A percentile compares a stretch with the other conserved stretches of the same genome.
These are phyloP conservation scores for Aspergillus proliferans DNA, from an alignment of 2,329 filamentous ascomycete species.

Conservation along the genomic window DNA sequence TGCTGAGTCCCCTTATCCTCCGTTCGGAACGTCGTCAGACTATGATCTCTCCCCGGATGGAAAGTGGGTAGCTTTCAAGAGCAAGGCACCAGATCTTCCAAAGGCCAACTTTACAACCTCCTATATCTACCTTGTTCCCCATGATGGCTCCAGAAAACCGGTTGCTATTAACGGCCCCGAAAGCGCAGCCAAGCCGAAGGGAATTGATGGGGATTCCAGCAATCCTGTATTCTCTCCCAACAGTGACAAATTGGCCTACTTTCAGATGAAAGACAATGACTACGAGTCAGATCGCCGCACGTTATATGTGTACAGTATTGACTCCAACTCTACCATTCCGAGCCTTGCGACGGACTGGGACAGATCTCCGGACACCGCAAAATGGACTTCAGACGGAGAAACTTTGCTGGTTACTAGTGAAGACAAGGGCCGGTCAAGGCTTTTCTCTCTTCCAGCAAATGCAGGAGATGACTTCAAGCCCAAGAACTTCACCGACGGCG, in stretches of 20 bases:
- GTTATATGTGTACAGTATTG: conserved; percentile 37
- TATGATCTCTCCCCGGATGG: conserved; percentile 58
- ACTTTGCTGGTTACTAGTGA: conserved; percentile 70
- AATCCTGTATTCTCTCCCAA: conserved; percentile 68
- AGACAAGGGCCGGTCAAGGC: conserved; percentile 52
- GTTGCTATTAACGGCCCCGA: conserved; percentile 38
- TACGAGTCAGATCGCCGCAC: conserved; percentile 72
- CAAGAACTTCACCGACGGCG: conserved; percentile 31
- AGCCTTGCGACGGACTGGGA: conserved; percentile 44
- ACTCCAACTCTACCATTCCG: conserved; percentile 30
- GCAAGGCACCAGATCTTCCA: conserved; percentile 38
- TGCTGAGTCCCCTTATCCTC: conserved; percentile 44
- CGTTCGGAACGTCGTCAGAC: conserved; percentile 73
- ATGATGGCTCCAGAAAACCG: conserved; percentile 54
- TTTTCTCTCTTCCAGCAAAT: conserved; percentile 31
- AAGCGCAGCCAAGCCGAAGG: conserved; percentile 38
- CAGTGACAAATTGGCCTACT: conserved; percentile 65
- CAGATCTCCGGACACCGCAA: conserved; percentile 45
- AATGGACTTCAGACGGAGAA: conserved; percentile 50
- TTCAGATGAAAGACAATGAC: conserved; percentile 67
- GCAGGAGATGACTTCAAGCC: conserved; percentile 29
- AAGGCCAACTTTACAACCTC: conserved; percentile 65
- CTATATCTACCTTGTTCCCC: conserved; percentile 67
- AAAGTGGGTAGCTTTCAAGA: conserved; percentile 36
- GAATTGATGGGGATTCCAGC: conserved; percentile 53